Evolutionary conservation across 768 basidiomycete genomes (phyloP), one percentile per base, ranked within the genome.

Genomic region (Agrocybe praecox): DNA sequence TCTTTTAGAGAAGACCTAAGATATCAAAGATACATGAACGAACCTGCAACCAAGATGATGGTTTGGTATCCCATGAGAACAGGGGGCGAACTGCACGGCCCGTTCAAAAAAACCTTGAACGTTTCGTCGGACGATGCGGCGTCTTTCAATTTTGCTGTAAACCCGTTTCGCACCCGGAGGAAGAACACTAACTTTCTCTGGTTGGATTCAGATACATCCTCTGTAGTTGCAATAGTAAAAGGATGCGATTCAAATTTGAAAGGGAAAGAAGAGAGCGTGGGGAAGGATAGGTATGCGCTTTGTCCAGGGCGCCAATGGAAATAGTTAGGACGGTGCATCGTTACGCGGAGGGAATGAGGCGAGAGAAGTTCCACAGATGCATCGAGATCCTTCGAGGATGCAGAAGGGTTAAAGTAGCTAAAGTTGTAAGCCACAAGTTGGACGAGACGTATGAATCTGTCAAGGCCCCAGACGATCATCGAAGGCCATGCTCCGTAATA

Each of bases 171-270:
- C 17, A 84, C 84, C 17, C 84, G 78, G 57, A 89, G 70, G 47
- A 90, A 68, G 69, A 90, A 88, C 1, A 75, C 72, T 15, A 89
- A 68, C 23, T 84, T 76, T 55, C 76, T 77, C 58, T 66, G 65
- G 44, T 64, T 56, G 1, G 50, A 49, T 2, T 55, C 50, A 1
- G 45, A 24, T 15, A 51, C 51, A n/a, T 58, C 49, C 14, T 76
- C 71, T 8, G 78, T 63, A n/a, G 72, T 80, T 6, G 82, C 73
- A 53, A 87, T 86, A 0, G 86, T 85, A 68, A 88, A 87, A 1
- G 86, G 86, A 57, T 87, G 86, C 0, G 81, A 68, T 65, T 87
- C 81, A 26, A 80, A 75, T 6, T 87, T 81, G 29, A 80, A 75
- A 4, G 80, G 79, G 23, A 75, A 65, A 0, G 52, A 49, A 11